Conservation (phyloP, 805 yeast species). For the Wickerhamiella shivajii region DNA sequence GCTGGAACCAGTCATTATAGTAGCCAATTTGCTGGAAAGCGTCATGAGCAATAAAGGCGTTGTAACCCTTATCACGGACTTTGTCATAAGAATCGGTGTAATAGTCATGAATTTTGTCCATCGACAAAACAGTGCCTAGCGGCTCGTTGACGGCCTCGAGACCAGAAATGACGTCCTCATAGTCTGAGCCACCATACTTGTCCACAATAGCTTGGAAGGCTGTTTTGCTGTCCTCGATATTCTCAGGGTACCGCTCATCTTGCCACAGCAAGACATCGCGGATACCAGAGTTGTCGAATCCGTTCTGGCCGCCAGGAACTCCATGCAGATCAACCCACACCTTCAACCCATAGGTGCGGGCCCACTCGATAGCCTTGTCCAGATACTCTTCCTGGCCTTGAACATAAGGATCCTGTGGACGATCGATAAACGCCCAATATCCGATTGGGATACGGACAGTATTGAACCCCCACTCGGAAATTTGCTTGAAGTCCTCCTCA, state of each 20-base stretch:
- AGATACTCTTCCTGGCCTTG: conserved; percentile 59
- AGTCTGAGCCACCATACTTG: conserved; percentile 47
- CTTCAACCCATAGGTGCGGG: conserved; percentile 39
- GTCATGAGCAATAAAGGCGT: conserved; percentile 60
- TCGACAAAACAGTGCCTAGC: conserved; percentile 32
- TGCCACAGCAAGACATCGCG: conserved; percentile 35
- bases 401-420: conserved; percentile 65
- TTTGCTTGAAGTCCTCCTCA: conserved; percentile 49
- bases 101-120: conserved; percentile 41
- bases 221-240: conserved; percentile 25
- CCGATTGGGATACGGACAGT: conserved; percentile 82
- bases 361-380: conserved; percentile 66
- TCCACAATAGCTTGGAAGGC: conserved; percentile 40
- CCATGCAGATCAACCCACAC: conserved; percentile 90
- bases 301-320: conserved; percentile 91
- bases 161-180: conserved; percentile 59
- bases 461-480: conserved; percentile 35
- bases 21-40: conserved; percentile 50
- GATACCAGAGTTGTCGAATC: conserved; percentile 81
- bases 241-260: conserved; percentile 10
- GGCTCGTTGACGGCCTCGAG: conserved; percentile 82
- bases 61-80: conserved; percentile 35
- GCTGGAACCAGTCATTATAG: conserved; percentile 42
- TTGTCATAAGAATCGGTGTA: conserved; percentile 43
- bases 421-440: conserved; percentile 68